Conservation (phyloP, 2,329 filamentous ascomycete species). For the Cordyceps fumosorosea region DNA sequence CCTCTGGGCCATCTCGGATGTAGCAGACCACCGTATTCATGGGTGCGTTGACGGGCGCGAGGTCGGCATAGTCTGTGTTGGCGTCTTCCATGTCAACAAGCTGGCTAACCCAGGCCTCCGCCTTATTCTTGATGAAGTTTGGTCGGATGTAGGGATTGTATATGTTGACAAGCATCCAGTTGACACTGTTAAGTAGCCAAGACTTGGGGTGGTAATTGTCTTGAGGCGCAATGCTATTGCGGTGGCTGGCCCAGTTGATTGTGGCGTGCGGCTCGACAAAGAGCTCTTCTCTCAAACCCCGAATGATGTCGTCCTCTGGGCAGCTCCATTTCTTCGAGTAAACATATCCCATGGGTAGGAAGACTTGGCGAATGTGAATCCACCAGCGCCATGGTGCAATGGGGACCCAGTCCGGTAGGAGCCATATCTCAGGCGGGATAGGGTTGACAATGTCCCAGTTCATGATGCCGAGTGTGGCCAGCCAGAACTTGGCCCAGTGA, state of each 20-base stretch:
- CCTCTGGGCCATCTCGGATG: slow-evolving; percentile 72
- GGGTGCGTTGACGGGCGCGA: slow-evolving; percentile 83
- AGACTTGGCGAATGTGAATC: slow-evolving; percentile 98
- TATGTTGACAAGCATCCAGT: slow-evolving; percentile 71
- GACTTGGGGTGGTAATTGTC: slow-evolving; percentile 96
- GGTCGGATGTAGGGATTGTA: slow-evolving; percentile 74
- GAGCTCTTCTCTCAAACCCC: slow-evolving; percentile 69
- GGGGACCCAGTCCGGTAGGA: slow-evolving; percentile 84
- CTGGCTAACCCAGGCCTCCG: slow-evolving; percentile 75
- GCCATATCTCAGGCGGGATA: slow-evolving; percentile 87
- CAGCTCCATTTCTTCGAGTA: slow-evolving; percentile 79
- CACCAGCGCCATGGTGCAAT: slow-evolving; percentile 93
- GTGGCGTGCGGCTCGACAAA: slow-evolving; percentile 71
- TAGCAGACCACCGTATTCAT: slow-evolving; percentile 89
- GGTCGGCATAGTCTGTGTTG: slow-evolving; percentile 79
- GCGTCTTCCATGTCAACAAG: slow-evolving; percentile 86
- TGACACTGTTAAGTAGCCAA: slow-evolving; percentile 70
- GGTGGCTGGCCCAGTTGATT: slow-evolving; percentile 70
- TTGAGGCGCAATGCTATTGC: slow-evolving; percentile 70
- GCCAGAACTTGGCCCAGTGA: slow-evolving; percentile 97
- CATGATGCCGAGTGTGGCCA: slow-evolving; percentile 74
- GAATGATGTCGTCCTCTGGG: slow-evolving; percentile 67
- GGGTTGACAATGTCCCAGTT: slow-evolving; percentile 94
- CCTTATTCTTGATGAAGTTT: slow-evolving; percentile 57
- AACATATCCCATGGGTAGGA: slow-evolving; percentile 82